Evolutionary conservation across 345 rosid species (phyloP).

Genomic region (Brassica nigra): DNA sequence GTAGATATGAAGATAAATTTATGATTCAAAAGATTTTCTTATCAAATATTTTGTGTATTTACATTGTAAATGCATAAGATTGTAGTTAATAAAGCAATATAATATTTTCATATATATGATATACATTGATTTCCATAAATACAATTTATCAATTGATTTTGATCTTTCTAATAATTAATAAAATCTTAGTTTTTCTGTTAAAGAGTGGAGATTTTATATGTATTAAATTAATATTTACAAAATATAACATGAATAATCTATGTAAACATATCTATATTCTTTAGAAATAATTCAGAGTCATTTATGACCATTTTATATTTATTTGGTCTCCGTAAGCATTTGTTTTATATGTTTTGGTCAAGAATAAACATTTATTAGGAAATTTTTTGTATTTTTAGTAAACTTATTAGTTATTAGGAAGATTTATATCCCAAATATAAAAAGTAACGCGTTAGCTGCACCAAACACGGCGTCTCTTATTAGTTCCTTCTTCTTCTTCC

Average conservation of each 20-base stretch:
- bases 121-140: not conserved
- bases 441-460: not conserved
- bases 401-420: not conserved
- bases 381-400: no score
- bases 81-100: not conserved
- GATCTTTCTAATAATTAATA: not conserved
- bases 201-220: not conserved
- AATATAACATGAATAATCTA: not conserved
- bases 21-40: not conserved
- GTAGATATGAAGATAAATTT: not conserved
- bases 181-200: not conserved
- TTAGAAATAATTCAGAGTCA: not conserved
- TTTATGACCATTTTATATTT: not conserved
- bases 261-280: not conserved
- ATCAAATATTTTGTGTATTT: not conserved
- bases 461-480: not conserved
- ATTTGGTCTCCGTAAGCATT: not conserved
- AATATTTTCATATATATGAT: not conserved
- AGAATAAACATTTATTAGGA: not conserved
- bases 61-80: not conserved
- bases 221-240: not conserved
- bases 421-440: not conserved
- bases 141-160: not conserved
- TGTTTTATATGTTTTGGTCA: no score
- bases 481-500: not conserved